Percentiles rank a stretch among this genome's conserved stretches.
Evolutionary conservation across 2,329 filamentous ascomycete genomes (phyloP).

Genomic region (Thelonectria olida): DNA sequence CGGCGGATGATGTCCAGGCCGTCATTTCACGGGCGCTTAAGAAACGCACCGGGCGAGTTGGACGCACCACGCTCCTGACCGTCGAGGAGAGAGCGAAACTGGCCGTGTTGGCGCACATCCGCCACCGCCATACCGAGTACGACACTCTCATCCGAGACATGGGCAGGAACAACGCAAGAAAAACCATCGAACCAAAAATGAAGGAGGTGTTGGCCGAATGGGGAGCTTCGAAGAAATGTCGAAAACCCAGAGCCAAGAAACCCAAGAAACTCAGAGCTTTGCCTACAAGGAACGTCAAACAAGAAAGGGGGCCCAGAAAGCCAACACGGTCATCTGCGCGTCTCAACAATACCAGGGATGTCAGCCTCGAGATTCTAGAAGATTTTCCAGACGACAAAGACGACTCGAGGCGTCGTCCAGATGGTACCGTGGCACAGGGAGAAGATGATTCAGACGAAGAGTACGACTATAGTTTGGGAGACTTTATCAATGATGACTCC

Average conservation of each 20-base stretch:
- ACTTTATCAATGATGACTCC: background rate
- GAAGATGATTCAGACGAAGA: background rate
- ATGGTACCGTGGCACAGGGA: too few species aligned
- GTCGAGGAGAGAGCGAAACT: conserved; percentile 6
- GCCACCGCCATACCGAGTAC: conserved; percentile 14
- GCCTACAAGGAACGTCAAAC: too few species aligned
- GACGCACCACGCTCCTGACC: conserved; percentile 2
- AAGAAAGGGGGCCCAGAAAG: too few species aligned
- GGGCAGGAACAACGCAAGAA: background rate
- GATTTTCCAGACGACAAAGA: too few species aligned
- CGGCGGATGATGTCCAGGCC: conserved; percentile 3
- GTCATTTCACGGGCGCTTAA: conserved; percentile 7
- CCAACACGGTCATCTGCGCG: too few species aligned
- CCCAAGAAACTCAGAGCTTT: background rate
- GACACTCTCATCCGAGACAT: conserved; percentile 5
- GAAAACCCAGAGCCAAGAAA: too few species aligned
- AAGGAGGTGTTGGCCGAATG: background rate
- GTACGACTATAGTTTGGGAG: background rate
- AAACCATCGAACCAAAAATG: background rate
- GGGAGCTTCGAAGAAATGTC: too few species aligned
- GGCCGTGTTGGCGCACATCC: conserved; percentile 12
- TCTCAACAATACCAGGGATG: too few species aligned
- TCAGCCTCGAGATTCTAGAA: too few species aligned
- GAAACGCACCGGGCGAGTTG: conserved; percentile 17
- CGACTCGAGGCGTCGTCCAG: too few species aligned